phyloP scores from a whole-genome alignment of 73 alveolate genomes.

The Uronychia binucleata region DNA sequence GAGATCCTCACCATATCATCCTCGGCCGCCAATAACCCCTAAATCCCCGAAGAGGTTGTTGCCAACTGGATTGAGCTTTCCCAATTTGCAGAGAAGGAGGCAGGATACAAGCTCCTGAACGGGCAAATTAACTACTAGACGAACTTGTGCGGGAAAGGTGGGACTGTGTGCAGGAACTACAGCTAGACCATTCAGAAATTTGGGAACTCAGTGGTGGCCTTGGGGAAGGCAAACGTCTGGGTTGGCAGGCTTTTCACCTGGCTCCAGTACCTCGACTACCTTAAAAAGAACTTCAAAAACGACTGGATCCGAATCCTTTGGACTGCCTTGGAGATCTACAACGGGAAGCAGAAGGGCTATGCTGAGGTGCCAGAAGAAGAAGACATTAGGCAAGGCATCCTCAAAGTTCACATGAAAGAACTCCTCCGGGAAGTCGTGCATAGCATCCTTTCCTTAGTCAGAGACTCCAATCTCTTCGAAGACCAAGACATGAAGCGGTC shows the following conservation, averaged over 20 bases:
- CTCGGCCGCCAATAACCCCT: neutral
- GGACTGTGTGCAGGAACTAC: neutral
- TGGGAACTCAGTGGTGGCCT: slow-evolving; percentile 14
- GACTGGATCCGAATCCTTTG: slow-evolving; percentile 43
- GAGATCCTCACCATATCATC: neutral
- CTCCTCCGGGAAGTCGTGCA: slow-evolving; percentile 4
- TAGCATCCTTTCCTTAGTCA: neutral
- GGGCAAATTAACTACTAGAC: slow-evolving; percentile 31
- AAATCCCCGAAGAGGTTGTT: neutral
- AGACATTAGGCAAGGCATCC: slow-evolving; percentile 47
- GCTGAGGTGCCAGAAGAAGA: slow-evolving; percentile 57
- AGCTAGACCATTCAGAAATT: neutral
- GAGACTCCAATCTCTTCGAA: neutral
- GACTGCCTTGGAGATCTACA: slow-evolving; percentile 47
- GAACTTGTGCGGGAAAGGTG: neutral
- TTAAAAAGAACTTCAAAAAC: slow-evolving; percentile 23
- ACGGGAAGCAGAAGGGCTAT: slow-evolving; percentile 43
- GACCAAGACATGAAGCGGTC: neutral
- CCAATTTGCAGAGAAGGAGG: slow-evolving; percentile 52
- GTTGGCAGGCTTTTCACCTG: slow-evolving; percentile 26
- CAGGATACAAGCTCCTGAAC: slow-evolving; percentile 27
- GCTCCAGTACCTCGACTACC: slow-evolving; percentile 34
- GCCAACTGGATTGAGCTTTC: slow-evolving; percentile 5
- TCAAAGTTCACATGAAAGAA: slow-evolving; percentile 48
- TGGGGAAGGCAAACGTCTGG: slow-evolving; percentile 35